Base-by-base conservation (phyloP, 176 grass and related monocot genomes). In the Alopecurus myosuroides region DNA sequence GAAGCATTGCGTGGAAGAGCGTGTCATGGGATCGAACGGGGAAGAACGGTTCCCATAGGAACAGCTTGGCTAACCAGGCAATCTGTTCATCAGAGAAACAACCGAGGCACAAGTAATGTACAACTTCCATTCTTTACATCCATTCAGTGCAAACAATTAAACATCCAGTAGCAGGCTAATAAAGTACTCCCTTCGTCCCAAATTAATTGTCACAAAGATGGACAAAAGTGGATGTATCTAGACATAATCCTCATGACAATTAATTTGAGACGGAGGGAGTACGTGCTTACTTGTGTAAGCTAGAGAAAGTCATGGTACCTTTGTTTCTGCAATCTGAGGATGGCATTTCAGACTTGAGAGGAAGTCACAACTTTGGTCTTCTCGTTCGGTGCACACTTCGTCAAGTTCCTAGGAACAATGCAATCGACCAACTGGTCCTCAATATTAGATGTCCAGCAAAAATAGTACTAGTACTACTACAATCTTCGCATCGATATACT, bases 1-100 rank as follows among this genome's bases (percentile, higher is more conserved):
- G 83, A 23, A 91, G 80, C 81, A 91, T 83, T 22, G 77, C 76
- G 13, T 94, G 92, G 75, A 94, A 94, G 23, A 94, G 84, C 4
- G 81, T 82, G 11, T 89, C 86, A 10, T 81, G 37, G 18, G n/a
- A 65, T 25, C 85, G 84, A 66, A 85, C 85, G 33, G 89, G 92
- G 88, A 94, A 94, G 86, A 94, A 94, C n/a, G 81, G 84, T 58
- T 94, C 86, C 89, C 33, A 87, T 20, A 91, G 74, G 83, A 70
- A 91, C 40, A 53, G 19, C 77, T 91, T 94, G 1, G 89, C 84
- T 70, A 94, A 36, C 83, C 79, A 90, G 29, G 65, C 77, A 29
- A 94, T 87, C 92, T 94, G 84, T 82, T 53, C 65, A 81, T 76
- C 81, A 72, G 19, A 52, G 58, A 19, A 75, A 19, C 12, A 70